Evolutionary conservation across 176 grass and related monocot species (phyloP), one percentile per base, ranked within the genome.

Genomic region (Oryza glaberrima): DNA sequence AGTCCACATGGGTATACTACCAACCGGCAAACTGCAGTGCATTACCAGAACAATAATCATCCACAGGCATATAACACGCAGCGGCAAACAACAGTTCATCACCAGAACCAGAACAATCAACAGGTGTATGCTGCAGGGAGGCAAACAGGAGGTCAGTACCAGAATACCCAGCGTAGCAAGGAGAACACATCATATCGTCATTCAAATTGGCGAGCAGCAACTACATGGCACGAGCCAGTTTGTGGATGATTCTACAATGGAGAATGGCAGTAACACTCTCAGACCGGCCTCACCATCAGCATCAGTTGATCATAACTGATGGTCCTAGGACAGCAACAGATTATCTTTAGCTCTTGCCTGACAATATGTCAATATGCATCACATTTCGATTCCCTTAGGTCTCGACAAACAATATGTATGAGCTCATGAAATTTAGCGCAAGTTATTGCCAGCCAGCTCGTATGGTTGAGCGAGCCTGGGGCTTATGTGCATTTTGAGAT

Each of bases 171-270:
- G 25, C 12, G 25, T 36, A 56, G 56, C 60, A 70, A 51, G 44
- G 47, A 49, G 47, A 82, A 82, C 46, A 46, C 47, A 11, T 19
- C 67, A 0, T 69, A 26, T 40, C 58, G 19, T 73, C 83, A 73
- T 14, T 3, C 34, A 38, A 75, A 65, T 35, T 45, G 72, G 66
- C 26, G 44, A 45, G 41, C 52, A 32, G 54, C 6, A 12, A 43
- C 72, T 64, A 41, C 15, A 72, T 65, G 73, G 54, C 54, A 72
- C 0, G 17, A 77, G 72, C 83, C 83, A 35, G 88, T 82, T 82
- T 78, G 54, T 73, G 67, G 66, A 40, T 56, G 76, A 20, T 56
- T 73, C 7, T 2, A 11, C 28, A 79, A 73, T 23, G 73, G 67
- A 54, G 63, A 25, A 66, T 3, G 19, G 36, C 58, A 86, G 34